Percentiles rank a stretch among this genome's conserved stretches.
Conservation (phyloP, 2,329 filamentous ascomycete species). For the Epichloe gansuensis region DNA sequence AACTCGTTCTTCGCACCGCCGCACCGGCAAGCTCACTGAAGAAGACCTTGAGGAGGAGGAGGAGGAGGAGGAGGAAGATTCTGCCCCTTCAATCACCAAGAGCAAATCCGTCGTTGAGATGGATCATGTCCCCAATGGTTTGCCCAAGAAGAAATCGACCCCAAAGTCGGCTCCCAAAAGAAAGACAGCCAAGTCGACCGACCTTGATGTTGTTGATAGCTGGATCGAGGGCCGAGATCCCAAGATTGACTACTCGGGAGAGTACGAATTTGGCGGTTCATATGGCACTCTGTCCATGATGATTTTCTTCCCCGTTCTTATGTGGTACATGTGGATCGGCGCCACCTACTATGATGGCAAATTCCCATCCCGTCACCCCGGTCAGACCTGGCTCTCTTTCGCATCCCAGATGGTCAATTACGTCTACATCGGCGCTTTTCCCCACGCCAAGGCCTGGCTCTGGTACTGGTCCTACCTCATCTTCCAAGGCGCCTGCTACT, state of each 20-base stretch:
- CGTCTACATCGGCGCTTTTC: conserved; percentile 75
- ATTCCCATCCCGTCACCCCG: conserved; percentile 53
- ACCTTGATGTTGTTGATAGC: conserved; percentile 31
- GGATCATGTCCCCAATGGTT: conserved; percentile 12
- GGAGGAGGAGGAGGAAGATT: conserved; percentile 30
- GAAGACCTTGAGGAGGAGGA: conserved; percentile 37
- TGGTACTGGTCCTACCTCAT: conserved; percentile 94
- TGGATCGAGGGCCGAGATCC: conserved; percentile 48
- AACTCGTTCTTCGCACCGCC: conserved; percentile 28
- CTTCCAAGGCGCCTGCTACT: conserved; percentile 72
- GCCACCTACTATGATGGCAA: conserved; percentile 84
- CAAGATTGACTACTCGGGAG: conserved; percentile 49
- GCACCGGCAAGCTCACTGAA: conserved; percentile 37
- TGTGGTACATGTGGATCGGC: conserved; percentile 99
- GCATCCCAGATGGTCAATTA: conserved; percentile 55
- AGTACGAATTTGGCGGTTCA: conserved; percentile 78
- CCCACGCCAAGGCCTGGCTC: conserved; percentile 67
- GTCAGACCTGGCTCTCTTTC: conserved; percentile 60
- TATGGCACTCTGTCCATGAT: conserved; percentile 74
- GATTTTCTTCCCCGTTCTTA: conserved; percentile 81
- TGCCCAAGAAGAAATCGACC: conserved; percentile 9
- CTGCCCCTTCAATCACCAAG: conserved; percentile 19
- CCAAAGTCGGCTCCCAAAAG: not conserved
- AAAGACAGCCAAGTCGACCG: conserved; percentile 9
- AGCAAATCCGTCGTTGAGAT: conserved; percentile 17